Percentiles rank a stretch among this genome's conserved stretches.
These are phyloP conservation scores for Boletellus sp. DNA, from an alignment of 1,284 basidiomycete genomes.

Conservation along the genomic window DNA sequence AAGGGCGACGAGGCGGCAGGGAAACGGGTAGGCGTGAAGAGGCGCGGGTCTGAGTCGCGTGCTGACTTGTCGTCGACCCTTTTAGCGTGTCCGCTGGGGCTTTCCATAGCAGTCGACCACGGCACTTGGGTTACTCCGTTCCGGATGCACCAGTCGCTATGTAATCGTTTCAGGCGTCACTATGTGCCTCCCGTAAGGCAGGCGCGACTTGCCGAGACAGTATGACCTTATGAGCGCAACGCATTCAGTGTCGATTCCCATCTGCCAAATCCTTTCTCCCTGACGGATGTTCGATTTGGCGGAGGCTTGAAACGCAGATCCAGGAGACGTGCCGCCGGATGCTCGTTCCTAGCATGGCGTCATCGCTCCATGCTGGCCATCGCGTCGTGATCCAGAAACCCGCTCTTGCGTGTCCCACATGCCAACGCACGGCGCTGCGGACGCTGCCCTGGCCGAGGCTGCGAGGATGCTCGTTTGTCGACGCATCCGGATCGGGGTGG, in stretches of 20 bases:
- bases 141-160: neutral
- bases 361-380: too few species aligned
- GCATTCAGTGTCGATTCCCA: neutral
- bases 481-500: neutral
- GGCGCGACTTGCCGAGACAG: neutral
- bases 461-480: too few species aligned
- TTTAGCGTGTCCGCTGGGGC: neutral
- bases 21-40: neutral
- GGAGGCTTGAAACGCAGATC: neutral
- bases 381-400: too few species aligned
- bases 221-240: neutral
- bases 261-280: constrained; percentile 1
- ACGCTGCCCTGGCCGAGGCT: neutral
- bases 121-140: neutral
- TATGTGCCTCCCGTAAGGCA: neutral
- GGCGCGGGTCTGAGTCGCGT: too few species aligned
- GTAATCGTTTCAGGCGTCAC: neutral
- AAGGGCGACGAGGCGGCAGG: neutral
- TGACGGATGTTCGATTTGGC: neutral
- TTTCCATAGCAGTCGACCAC: neutral
- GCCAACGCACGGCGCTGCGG: neutral
- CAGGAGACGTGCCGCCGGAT: too few species aligned
- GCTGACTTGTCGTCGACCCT: neutral
- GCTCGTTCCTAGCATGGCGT: too few species aligned
- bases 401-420: too few species aligned